Conservation (phyloP, 1,139 yeast species). For the Blastobotrys persicus region DNA sequence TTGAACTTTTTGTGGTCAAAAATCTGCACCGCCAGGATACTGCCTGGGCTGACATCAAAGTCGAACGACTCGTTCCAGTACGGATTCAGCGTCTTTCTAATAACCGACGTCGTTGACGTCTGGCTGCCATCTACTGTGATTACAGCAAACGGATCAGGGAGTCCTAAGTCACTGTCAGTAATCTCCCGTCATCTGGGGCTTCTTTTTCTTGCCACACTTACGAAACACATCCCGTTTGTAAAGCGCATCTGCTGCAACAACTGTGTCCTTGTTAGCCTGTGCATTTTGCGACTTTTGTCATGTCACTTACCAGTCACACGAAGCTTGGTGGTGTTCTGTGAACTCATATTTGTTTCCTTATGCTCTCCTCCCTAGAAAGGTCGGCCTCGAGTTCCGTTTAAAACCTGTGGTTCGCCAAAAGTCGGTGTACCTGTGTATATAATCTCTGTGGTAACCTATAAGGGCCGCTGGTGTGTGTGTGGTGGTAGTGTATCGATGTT, state of each 20-base stretch:
- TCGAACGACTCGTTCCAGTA: slow-evolving; percentile 95
- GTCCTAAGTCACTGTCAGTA: no score
- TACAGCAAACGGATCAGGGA: slow-evolving; percentile 97
- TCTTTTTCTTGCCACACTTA: slow-evolving; percentile 37
- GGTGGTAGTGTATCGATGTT: background rate
- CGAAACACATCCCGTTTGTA: slow-evolving; percentile 94
- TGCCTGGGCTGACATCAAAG: slow-evolving; percentile 74
- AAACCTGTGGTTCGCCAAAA: background rate
- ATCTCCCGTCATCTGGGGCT: no score
- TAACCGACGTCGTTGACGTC: slow-evolving; percentile 91
- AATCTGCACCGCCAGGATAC: slow-evolving; percentile 87
- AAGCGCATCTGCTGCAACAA: slow-evolving; percentile 94
- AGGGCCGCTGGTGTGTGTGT: background rate
- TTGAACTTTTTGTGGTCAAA: slow-evolving; percentile 97
- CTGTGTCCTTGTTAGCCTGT: slow-evolving; percentile 28
- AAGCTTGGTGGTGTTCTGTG: slow-evolving; percentile 15
- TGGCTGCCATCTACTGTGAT: slow-evolving; percentile 95
- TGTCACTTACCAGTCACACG: slow-evolving; percentile 18
- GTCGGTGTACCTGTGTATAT: background rate
- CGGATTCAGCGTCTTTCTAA: slow-evolving; percentile 91
- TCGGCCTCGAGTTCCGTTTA: background rate
- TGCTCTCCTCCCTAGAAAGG: background rate
- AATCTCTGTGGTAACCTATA: no score
- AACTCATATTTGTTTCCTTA: slow-evolving; percentile 2
- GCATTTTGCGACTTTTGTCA: background rate